These are phyloP conservation scores for Cyberlindnera americana DNA, from an alignment of 805 yeast species.

Conservation along the genomic window DNA sequence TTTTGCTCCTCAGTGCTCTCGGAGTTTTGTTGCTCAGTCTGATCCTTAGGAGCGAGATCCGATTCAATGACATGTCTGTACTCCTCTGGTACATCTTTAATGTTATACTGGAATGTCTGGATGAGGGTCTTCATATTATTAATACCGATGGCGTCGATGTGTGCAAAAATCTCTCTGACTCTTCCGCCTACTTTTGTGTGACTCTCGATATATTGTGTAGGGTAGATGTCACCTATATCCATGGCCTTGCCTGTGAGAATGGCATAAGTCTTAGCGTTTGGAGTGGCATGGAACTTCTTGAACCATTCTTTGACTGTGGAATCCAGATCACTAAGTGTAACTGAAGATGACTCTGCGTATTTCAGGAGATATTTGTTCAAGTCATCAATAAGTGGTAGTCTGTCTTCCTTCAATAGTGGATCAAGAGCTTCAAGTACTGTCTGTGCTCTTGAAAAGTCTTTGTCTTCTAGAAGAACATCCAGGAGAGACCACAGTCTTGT, in stretches of 20 bases:
- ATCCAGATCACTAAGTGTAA: conserved; percentile 41
- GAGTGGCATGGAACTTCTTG: conserved; percentile 31
- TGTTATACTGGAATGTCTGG: conserved; percentile 17
- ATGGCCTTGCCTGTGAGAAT: conserved; percentile 39
- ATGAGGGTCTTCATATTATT: conserved; percentile 37
- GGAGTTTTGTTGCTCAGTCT: background rate
- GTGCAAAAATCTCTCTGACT: conserved; percentile 15
- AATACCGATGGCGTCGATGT: conserved; percentile 49
- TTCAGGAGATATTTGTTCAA: conserved; percentile 58
- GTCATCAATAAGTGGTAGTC: conserved; percentile 56
- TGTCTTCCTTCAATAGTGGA: conserved; percentile 38
- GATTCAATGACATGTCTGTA: conserved; percentile 29
- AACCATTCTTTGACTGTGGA: conserved; percentile 35
- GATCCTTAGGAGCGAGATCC: conserved; percentile 7
- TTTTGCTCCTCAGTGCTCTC: conserved; percentile 6
- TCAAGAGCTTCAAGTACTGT: conserved; percentile 61
- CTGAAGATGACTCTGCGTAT: conserved; percentile 33
- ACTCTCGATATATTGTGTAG: conserved; percentile 25
- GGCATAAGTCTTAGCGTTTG: conserved; percentile 59
- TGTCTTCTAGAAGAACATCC: conserved; percentile 71
- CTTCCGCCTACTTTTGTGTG: conserved; percentile 30
- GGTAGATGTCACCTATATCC: conserved; percentile 18
- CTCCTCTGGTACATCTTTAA: conserved; percentile 31
- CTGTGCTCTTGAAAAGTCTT: conserved; percentile 67
- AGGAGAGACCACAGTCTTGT: conserved; percentile 69